Base-by-base conservation (phyloP, 768 basidiomycete species). In the Pulveroboletus sp. region DNA sequence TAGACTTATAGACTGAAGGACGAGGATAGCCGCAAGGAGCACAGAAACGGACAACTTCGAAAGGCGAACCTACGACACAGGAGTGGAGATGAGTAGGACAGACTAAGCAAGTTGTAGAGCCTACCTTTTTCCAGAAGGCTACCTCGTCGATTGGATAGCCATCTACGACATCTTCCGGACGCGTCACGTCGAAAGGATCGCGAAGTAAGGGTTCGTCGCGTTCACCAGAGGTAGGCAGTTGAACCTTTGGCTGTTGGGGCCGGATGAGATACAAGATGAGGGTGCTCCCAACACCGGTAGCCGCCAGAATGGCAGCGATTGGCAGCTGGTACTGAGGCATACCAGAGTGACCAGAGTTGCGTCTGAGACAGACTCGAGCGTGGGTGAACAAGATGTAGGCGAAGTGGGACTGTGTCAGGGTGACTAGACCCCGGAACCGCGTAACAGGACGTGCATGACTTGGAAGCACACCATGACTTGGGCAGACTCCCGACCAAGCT, bases 111-210 rank as follows among this genome's bases (percentile, higher is more conserved):
- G 12, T 21, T 49, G 27, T 32, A 24, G 5, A 40, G 67, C 76
- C 39, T 56, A 78, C 83, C 66, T 71, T 69, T n/a, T 59, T 56
- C 83, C 82, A 84, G 65, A 89, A 89, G 3, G 50, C 67, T 4
- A 71, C 72, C 45, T 78, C 83, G 21, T 86, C 67, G 36, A 88
- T 71, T 8, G 87, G 83, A 46, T 77, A 76, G 4, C 86, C 86
- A 53, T 88, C 83, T 11, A 82, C 51, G 32, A 79, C 56, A 57
- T 92, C 89, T 62, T 85, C 83, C 8, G 82, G 78, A n/a, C 63
- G 80, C 17, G 81, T 78, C n/a, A 92, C 82, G 61, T 82, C 79
- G 60, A 86, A 88, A 10, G 84, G 81, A 58, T 88, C 86, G 14
- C 11, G 63, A 38, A 59, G 43, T 2, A 67, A 52, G 1, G 66